Conservation (phyloP, 2,329 filamentous ascomycete genomes). For the Xylaria hypoxylon region DNA sequence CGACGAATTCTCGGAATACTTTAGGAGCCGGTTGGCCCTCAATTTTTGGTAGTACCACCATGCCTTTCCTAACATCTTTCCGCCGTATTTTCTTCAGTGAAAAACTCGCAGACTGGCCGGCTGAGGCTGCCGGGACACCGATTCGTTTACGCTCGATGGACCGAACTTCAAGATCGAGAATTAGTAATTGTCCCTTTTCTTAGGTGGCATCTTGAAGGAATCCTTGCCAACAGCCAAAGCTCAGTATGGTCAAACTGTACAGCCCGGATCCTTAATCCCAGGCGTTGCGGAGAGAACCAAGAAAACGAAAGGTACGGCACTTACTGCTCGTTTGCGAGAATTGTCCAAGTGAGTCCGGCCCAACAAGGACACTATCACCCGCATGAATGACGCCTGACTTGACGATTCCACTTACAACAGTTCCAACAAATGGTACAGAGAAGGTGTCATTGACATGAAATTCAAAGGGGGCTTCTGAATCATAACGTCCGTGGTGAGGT, state of each 20-base stretch:
- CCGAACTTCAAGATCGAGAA: slow-evolving; percentile 61
- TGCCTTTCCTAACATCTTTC: slow-evolving; percentile 95
- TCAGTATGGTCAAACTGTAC: neutral
- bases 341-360: slow-evolving; percentile 89
- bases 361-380: slow-evolving; percentile 89
- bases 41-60: slow-evolving; percentile 91
- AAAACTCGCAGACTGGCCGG: slow-evolving; percentile 93
- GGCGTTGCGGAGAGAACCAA: neutral
- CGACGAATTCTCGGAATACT: slow-evolving; percentile 80
- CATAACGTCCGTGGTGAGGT: slow-evolving; percentile 93
- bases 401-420: slow-evolving; percentile 93
- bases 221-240: neutral
- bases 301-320: neutral
- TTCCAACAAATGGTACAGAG: slow-evolving; percentile 96
- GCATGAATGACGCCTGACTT: slow-evolving; percentile 88
- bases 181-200: neutral
- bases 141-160: slow-evolving; percentile 97
- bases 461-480: slow-evolving; percentile 87
- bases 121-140: slow-evolving; percentile 84
- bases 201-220: neutral
- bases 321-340: slow-evolving; percentile 81
- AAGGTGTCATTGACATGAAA: slow-evolving; percentile 98
- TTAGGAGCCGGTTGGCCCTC: slow-evolving; percentile 77
- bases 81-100: slow-evolving; percentile 87
- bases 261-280: no score